Evolutionary conservation across 441 rosid species (phyloP).

Genomic region (Pelargonium cotyledonis): DNA sequence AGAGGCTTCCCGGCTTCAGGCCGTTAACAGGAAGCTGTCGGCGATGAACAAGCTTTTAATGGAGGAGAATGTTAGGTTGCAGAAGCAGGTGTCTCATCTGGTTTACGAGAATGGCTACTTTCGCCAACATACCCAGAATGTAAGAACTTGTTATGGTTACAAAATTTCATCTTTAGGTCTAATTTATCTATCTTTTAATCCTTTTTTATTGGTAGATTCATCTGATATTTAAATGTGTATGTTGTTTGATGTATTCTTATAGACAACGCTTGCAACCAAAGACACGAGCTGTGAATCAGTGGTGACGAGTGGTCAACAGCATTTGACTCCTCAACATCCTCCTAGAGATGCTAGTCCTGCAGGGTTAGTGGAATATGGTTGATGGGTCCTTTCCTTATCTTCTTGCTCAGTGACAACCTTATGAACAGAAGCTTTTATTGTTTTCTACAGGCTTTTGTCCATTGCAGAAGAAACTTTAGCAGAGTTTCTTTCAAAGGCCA

Average conservation of each 20-base stretch:
- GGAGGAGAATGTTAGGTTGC: conserved; percentile 97
- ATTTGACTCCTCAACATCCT: conserved; percentile 70
- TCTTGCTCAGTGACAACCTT: neutral
- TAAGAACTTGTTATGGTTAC: conserved; percentile 23
- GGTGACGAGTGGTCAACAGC: conserved; percentile 30
- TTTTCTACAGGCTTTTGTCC: conserved; percentile 58
- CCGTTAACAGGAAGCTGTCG: conserved; percentile 77
- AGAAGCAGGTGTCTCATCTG: conserved; percentile 95
- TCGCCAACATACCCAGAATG: conserved; percentile 77
- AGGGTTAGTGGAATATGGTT: conserved; percentile 44
- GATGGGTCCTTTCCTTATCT: conserved; percentile 9
- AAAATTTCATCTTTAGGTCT: too few species aligned
- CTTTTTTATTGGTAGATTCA: neutral
- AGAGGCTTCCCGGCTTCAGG: conserved; percentile 87
- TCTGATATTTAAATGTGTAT: neutral
- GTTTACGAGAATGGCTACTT: conserved; percentile 89
- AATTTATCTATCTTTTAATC: neutral
- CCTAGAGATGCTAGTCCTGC: conserved; percentile 95
- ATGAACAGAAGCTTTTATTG: too few species aligned
- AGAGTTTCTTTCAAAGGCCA: conserved; percentile 99
- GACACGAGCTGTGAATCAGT: conserved; percentile 95
- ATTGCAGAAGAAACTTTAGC: conserved; percentile 99
- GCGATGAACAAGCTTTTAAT: conserved; percentile 95
- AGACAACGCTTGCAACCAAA: conserved; percentile 47
- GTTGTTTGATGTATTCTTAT: conserved; percentile 18